Evolutionary conservation across 805 yeast species (phyloP).

Genomic region (Wickerhamomyces silvicola): DNA sequence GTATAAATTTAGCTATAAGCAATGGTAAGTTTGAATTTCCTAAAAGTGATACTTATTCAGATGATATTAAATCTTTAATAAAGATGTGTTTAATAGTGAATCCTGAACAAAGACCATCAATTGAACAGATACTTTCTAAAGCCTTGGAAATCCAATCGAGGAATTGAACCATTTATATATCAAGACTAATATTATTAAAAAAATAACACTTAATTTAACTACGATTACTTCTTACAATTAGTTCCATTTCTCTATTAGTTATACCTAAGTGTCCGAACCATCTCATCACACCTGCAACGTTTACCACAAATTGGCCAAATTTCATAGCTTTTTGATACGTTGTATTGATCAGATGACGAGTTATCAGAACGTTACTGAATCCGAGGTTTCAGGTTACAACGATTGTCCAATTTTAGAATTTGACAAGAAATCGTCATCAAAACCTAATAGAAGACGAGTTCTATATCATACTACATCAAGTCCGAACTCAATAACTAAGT

Average conservation of each 20-base stretch:
- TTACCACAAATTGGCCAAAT: neutral
- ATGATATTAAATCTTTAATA: slow-evolving; percentile 50
- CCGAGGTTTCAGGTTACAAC: slow-evolving; percentile 37
- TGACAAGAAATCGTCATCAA: slow-evolving; percentile 2
- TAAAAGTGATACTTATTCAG: slow-evolving; percentile 36
- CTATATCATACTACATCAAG: slow-evolving; percentile 1
- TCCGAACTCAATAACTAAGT: too few relatives aligned
- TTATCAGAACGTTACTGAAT: slow-evolving; percentile 33
- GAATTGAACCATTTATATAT: too few relatives aligned
- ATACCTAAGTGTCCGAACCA: neutral
- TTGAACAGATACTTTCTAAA: slow-evolving; percentile 49
- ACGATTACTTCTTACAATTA: too few relatives aligned
- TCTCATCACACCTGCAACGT: neutral
- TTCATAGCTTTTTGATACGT: neutral
- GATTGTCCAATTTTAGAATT: slow-evolving; percentile 32
- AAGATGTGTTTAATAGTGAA: slow-evolving; percentile 55
- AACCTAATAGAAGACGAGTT: slow-evolving; percentile 2
- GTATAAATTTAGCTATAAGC: slow-evolving; percentile 65
- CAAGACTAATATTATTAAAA: too few relatives aligned
- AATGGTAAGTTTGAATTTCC: slow-evolving; percentile 41
- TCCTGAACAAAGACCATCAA: slow-evolving; percentile 53
- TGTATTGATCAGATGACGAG: too few relatives aligned
- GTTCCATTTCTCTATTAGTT: too few relatives aligned
- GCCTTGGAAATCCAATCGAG: slow-evolving; percentile 36
- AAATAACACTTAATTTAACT: too few relatives aligned